Percentiles rank a stretch among this genome's conserved stretches.
Conservation (phyloP, 495 filamentous ascomycete genomes). For the Acidomyces sp. region DNA sequence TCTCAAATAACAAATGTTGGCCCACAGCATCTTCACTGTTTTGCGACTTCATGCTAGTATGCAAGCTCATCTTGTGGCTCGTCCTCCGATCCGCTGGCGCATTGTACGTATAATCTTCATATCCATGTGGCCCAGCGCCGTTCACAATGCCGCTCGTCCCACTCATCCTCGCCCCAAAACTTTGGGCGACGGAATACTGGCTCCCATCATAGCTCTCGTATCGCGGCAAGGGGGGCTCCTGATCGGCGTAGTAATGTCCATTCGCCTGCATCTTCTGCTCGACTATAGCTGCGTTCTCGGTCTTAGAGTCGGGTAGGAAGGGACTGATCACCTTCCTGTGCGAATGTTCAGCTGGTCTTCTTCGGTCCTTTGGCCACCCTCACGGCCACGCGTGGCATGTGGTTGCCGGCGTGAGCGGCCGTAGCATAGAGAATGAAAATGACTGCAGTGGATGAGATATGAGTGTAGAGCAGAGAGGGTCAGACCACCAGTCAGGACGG, state of each 20-base stretch:
- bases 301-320: too few species aligned
- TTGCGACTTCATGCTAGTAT: conserved; percentile 3
- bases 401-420: too few species aligned
- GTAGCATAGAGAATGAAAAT: too few species aligned
- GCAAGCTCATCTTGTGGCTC: conserved; percentile 14
- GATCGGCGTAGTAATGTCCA: conserved; percentile 4
- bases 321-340: too few species aligned
- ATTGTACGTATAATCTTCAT: conserved; percentile 4
- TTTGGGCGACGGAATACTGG: conserved; percentile 3
- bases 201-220: conserved; percentile 15
- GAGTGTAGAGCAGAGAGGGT: too few species aligned
- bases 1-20: conserved; percentile 86
- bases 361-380: too few species aligned
- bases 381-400: too few species aligned
- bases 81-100: conserved; percentile 5
- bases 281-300: too few species aligned
- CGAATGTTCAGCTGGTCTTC: too few species aligned
- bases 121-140: background rate
- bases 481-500: too few species aligned
- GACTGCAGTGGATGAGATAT: too few species aligned
- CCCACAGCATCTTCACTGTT: conserved; percentile 44
- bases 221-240: conserved; percentile 5
- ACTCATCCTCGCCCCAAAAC: conserved; percentile 3
- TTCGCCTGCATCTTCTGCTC: conserved; percentile 13
- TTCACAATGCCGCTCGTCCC: background rate